phyloP scores from a whole-genome alignment of 495 filamentous ascomycete species.

The Penicillium angulare region DNA sequence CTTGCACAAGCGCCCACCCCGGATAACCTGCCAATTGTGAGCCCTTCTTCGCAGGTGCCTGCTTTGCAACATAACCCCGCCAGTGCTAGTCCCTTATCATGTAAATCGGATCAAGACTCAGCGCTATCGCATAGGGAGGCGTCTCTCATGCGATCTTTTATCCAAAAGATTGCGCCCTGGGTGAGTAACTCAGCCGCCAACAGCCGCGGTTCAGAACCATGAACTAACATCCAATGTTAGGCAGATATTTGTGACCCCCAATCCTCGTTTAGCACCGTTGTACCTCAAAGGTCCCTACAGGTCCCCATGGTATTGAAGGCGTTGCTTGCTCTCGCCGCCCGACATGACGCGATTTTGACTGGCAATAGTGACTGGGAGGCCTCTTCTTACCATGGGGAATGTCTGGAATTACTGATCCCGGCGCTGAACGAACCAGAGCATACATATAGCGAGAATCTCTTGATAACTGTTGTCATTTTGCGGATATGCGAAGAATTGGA shows the following conservation, averaged over 20 bases:
- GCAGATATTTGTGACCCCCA: conserved; percentile 37
- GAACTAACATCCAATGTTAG: conserved; percentile 15
- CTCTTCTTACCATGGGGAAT: conserved; percentile 38
- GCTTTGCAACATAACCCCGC: neutral
- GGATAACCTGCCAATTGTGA: neutral
- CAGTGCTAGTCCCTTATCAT: neutral
- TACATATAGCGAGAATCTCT: conserved; percentile 31
- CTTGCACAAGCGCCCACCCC: no score
- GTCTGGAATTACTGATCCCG: conserved; percentile 32
- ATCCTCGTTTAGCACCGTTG: conserved; percentile 35
- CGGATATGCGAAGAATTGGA: conserved; percentile 41
- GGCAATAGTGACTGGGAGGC: conserved; percentile 35
- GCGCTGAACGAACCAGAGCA: conserved; percentile 30
- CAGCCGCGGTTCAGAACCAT: neutral
- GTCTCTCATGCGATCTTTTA: conserved; percentile 33
- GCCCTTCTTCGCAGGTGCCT: neutral
- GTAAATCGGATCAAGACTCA: neutral
- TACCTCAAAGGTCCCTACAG: conserved; percentile 33
- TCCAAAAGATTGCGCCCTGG: conserved; percentile 34
- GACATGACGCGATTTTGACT: conserved; percentile 35
- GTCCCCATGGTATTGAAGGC: conserved; percentile 37
- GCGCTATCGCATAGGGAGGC: conserved; percentile 32
- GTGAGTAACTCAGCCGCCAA: conserved; percentile 14
- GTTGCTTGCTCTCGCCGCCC: conserved; percentile 31
- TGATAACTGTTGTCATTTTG: conserved; percentile 37